These are phyloP conservation scores for Chrysosporium keratinophilum DNA, from an alignment of 2,329 filamentous ascomycete genomes.

Conservation along the genomic window DNA sequence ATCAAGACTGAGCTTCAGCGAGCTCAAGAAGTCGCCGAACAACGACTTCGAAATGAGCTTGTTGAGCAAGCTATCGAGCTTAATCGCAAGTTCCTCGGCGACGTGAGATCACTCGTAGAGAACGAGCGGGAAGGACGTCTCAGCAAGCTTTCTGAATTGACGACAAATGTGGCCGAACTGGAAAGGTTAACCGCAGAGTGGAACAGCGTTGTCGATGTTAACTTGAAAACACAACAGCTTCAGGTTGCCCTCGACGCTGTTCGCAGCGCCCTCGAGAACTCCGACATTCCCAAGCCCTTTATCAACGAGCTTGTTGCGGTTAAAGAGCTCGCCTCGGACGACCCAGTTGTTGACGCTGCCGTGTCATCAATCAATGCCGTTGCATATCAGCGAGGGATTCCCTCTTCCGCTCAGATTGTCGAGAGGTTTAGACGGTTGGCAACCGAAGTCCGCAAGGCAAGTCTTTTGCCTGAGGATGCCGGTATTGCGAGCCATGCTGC, in stretches of 20 bases:
- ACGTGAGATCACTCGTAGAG: constrained; percentile 75
- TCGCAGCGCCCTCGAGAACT: constrained; percentile 66
- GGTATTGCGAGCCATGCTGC: constrained; percentile 91
- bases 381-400: constrained; percentile 86
- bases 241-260: constrained; percentile 94
- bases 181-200: constrained; percentile 80
- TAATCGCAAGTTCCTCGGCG: constrained; percentile 70
- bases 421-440: constrained; percentile 94
- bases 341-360: constrained; percentile 79
- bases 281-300: constrained; percentile 69
- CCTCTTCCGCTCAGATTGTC: constrained; percentile 72
- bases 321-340: constrained; percentile 77
- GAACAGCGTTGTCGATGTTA: constrained; percentile 82
- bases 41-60: constrained; percentile 72
- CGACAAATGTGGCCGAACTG: constrained; percentile 65
- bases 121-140: constrained; percentile 77
- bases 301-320: constrained; percentile 85
- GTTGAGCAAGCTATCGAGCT: constrained; percentile 82
- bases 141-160: constrained; percentile 72
- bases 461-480: constrained; percentile 81
- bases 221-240: constrained; percentile 88
- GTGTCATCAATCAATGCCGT: constrained; percentile 92
- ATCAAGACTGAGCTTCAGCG: constrained; percentile 68
- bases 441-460: constrained; percentile 84
- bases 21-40: constrained; percentile 68